Conservation (phyloP, 2,329 filamentous ascomycete species). For the Bipolaris sorokiniana region DNA sequence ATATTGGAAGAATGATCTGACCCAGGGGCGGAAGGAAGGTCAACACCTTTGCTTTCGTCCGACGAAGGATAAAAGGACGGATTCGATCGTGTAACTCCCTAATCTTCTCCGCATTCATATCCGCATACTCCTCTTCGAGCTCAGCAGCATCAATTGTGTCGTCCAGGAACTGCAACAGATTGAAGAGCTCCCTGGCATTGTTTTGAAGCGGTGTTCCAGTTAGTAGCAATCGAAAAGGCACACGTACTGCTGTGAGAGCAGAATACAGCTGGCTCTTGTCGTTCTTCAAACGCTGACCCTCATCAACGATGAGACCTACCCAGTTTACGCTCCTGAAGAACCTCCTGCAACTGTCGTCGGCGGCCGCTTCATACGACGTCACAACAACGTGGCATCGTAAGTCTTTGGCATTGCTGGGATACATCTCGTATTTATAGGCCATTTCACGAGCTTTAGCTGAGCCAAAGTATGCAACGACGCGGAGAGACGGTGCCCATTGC, state of each 20-base stretch:
- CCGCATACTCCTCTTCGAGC: slow-evolving; percentile 75
- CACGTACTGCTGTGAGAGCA: slow-evolving; percentile 72
- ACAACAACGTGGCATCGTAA: slow-evolving; percentile 91
- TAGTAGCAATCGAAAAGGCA: slow-evolving; percentile 83
- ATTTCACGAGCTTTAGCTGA: slow-evolving; percentile 75
- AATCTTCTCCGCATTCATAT: slow-evolving; percentile 84
- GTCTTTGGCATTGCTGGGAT: slow-evolving; percentile 67
- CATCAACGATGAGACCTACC: slow-evolving; percentile 89
- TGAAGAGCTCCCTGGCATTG: slow-evolving; percentile 93
- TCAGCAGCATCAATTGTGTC: slow-evolving; percentile 69
- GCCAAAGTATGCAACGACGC: slow-evolving; percentile 93
- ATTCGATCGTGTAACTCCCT: slow-evolving; percentile 82
- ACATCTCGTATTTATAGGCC: slow-evolving; percentile 83
- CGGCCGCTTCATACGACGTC: slow-evolving; percentile 90
- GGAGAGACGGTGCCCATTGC: slow-evolving; percentile 83
- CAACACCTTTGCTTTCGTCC: slow-evolving; percentile 89
- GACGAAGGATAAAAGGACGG: slow-evolving; percentile 71
- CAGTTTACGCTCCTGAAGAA: slow-evolving; percentile 77
- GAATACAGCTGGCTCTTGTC: slow-evolving; percentile 83
- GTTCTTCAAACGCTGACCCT: slow-evolving; percentile 94
- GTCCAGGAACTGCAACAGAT: slow-evolving; percentile 93
- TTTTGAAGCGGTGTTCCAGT: slow-evolving; percentile 94
- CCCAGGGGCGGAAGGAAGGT: slow-evolving; percentile 92
- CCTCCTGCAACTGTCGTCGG: slow-evolving; percentile 70
- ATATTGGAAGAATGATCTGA: slow-evolving; percentile 94